Base-by-base conservation (phyloP, 441 rosid genomes). In the Syzygium malaccense region DNA sequence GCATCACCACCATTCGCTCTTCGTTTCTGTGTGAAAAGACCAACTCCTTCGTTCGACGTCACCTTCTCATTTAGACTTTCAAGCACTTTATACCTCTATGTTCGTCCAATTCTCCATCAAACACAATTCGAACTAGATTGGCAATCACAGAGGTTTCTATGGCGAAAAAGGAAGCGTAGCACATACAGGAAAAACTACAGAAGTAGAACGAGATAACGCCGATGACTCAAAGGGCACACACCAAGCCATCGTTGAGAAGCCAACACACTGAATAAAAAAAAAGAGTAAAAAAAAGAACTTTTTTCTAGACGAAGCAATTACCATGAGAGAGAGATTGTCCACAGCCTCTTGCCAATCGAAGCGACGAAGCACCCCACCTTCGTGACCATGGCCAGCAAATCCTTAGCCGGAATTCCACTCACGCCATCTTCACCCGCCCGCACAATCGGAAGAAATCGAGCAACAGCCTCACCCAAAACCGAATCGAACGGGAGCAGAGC, bases 381-480 rank as follows among this genome's bases (percentile, higher is more conserved):
- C 55, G 7, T 54, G 55, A 54, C 55, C 55, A 54, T 54, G 19
- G 32, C 32, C 66, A 60, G 66, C 66, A 60, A 28, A 60, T 60
- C 32, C 32, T 26, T 58, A 4, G 13, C 66, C 66, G 15, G 30
- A 60, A 60, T 60, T 28, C 66, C 66, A 13, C 32, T 60, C 66
- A 7, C 30, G 30, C 66, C 66, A 5, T 60, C 30, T 60, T 60
- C 30, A 13, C 15, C 17, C 28, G 2, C 32, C 60, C 25, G 25
- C 1, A 4, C 2, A 55, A 23, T 0, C 57, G 25, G 20, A 19
- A 55, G 25, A 57, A 25, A 13, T 28, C n/a, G n/a, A 10, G 5
- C 62, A 11, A 45, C 48, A 7, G 48, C 9, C 48, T 45, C 48
- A 45, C 48, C 2, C 48, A 45, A 45, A 45, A 45, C 48, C 48